Percentiles rank a stretch among this genome's conserved stretches.
phyloP scores from a whole-genome alignment of 164 flowering plant genomes.

The Liquidambar formosana region DNA sequence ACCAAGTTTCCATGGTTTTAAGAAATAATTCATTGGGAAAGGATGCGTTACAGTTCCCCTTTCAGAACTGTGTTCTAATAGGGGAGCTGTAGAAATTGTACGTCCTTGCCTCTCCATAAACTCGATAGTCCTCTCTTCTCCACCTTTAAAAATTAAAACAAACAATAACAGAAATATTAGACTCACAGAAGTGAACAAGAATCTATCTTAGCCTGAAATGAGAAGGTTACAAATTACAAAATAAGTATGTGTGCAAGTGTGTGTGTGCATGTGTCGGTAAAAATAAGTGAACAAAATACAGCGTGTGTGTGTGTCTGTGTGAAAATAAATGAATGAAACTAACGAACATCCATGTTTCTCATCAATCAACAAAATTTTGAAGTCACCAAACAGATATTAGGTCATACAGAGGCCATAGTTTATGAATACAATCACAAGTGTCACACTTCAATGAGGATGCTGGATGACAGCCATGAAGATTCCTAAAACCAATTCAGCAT shows the following conservation, averaged over 20 bases:
- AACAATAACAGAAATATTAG: not conserved
- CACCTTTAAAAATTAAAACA: constrained; percentile 44
- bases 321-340: no score
- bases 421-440: not conserved
- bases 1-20: constrained; percentile 91
- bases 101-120: constrained; percentile 91
- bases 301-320: not conserved
- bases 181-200: not conserved
- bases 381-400: not conserved
- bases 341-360: not conserved
- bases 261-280: no score
- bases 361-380: not conserved
- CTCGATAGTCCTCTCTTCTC: constrained; percentile 80
- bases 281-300: no score
- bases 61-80: constrained; percentile 62
- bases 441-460: not conserved
- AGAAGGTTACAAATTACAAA: not conserved
- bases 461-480: not conserved
- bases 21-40: constrained; percentile 79
- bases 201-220: not conserved
- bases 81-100: constrained; percentile 51
- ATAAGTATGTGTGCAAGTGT: not conserved
- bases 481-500: not conserved
- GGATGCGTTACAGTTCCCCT: constrained; percentile 77
- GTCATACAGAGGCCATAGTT: not conserved